Conservation (phyloP, 1,139 yeast species). For the Debaryomycetaceae sp. region DNA sequence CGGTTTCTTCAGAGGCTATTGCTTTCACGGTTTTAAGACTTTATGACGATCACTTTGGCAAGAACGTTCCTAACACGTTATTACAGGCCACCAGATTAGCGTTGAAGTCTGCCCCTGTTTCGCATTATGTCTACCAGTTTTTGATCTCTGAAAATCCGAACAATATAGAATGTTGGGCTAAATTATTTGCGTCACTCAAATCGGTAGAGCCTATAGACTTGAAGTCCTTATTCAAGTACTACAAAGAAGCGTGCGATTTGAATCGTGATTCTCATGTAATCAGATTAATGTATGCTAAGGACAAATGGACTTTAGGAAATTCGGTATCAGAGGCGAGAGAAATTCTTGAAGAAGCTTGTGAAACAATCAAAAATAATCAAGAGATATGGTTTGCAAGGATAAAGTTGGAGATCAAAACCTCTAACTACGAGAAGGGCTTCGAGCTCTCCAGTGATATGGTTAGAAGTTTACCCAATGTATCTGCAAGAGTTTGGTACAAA, state of each 20-base stretch:
- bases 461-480: conserved; percentile 25
- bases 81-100: conserved; percentile 38
- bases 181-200: conserved; percentile 47
- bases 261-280: conserved; percentile 52
- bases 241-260: conserved; percentile 47
- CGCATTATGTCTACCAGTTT: conserved; percentile 46
- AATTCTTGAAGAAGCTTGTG: conserved; percentile 49
- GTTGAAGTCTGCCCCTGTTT: conserved; percentile 29
- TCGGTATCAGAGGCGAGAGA: conserved; percentile 52
- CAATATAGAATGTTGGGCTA: conserved; percentile 54
- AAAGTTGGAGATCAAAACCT: conserved; percentile 53
- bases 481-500: conserved; percentile 60
- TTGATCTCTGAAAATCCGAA: conserved; percentile 48
- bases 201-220: conserved; percentile 15
- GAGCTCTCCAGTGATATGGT: conserved; percentile 42
- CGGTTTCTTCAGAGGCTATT: conserved; percentile 38
- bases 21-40: conserved; percentile 19
- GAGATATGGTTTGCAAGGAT: conserved; percentile 70
- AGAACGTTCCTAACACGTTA: conserved; percentile 21
- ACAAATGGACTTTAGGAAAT: conserved; percentile 49
- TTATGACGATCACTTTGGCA: conserved; percentile 9
- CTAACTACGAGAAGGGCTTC: conserved; percentile 37
- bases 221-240: conserved; percentile 41
- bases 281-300: conserved; percentile 71
- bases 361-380: conserved; percentile 39